Evolutionary conservation across 352 stramenopile genomes (phyloP), one percentile per base, ranked within the genome.

Genomic region (Salisapilia sapeloensis): DNA sequence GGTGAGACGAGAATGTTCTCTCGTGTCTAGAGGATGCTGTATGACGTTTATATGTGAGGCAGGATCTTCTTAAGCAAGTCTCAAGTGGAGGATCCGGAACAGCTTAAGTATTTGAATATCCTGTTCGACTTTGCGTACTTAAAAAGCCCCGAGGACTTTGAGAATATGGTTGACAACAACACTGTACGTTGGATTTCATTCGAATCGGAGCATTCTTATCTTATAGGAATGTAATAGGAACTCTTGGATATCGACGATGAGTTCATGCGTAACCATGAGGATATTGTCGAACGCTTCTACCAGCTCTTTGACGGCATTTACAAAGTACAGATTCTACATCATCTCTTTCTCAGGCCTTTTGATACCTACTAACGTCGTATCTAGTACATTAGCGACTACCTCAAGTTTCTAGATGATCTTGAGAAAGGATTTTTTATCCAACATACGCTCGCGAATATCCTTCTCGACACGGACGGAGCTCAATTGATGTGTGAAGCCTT

Each of bases 71-170:
- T 91, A 58, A 72, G 75, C 4, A 62, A 71, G 28, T 80, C 75
- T 24, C 69, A 84, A 31, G 75, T 91, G 17, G 75, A 91, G 58
- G 75, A 91, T 53, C 75, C 75, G 8, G 75, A 91, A 44, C 75
- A 91, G 44, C 69, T 82, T 49, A 91, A 91, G 53, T 91, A 91
- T 41, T 51, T 91, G 12, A 81, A 83, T 33, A 94, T 97, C 28
- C 46, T 97, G 17, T 97, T 97, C 46, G 87, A 97, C 48, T 96
- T 96, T 59, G 59, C 63, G 13, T 97, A 97, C 43, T 40, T 97
- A 33, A 93, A 94, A 48, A 94, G 92, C 41, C 80, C 85, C 1
- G 87, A 97, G 43, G 82, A 95, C 39, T 96, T 85, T 50, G 90
- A 97, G 44, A 93, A 84, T 32, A 80, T 81, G 63, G 62, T 96